Evolutionary conservation across 495 filamentous ascomycete species (phyloP), one percentile per base, ranked within the genome.

Genomic region (Amphirosellinia nigrospora): DNA sequence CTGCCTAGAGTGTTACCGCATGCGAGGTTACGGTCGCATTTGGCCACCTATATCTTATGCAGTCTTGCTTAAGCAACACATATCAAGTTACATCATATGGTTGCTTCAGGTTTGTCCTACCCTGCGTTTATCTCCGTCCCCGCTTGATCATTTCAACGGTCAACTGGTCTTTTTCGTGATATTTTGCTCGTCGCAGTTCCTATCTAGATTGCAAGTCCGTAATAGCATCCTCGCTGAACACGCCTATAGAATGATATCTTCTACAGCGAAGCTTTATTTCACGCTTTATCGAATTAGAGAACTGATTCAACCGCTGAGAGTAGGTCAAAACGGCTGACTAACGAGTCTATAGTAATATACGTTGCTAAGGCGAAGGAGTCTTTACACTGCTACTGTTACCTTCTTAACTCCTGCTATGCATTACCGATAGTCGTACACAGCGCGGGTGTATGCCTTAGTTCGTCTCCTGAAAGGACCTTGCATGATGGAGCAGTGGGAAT

Each of bases 401-500:
- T 68, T 19, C 65, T 5, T 21, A 19, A 34, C 26, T 53, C 63
- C 63, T 53, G n/a, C 34, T 28, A 19, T 65, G 34, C 61, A 64
- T 48, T 64, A 43, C 43, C 61, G 43, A 64, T 34, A 38, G 58
- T 60, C 36, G 21, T 21, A 41, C 30, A 26, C 21, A 30, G 32
- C 26, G 41, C 43, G 43, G 28, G 15, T 41, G 32, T 53, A 26
- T 30, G 53, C 23, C 34, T 46, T n/a, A 46, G 46, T 41, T 28
- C 45, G 34, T 28, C 50, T 59, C 15, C 11, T 46, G 52, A 46
- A 68, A 68, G 65, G 50, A 43, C 52, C 65, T 36, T 68, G 65
- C 65, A 68, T 68, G 26, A 59, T 59, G 52, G 65, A 58, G 53
- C 39, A 59, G 39, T 53, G 52, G 64, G 64, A 39, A 43, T 53